Evolutionary conservation across 2,329 filamentous ascomycete species (phyloP).

Genomic region (Moelleriella libera): DNA sequence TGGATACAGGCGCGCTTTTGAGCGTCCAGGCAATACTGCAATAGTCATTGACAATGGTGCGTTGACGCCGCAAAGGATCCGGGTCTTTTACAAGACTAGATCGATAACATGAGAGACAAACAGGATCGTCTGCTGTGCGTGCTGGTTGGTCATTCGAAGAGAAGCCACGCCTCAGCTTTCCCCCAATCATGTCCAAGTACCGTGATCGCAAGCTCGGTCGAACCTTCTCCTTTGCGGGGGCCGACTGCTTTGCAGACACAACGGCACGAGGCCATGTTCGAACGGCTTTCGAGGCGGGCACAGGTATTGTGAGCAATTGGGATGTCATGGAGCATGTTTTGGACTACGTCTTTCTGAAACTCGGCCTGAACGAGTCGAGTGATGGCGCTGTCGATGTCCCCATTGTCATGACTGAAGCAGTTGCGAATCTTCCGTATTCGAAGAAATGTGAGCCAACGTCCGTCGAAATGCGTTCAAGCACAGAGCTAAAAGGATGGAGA

Average conservation of each 20-base stretch:
- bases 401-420: slow-evolving; percentile 88
- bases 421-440: slow-evolving; percentile 82
- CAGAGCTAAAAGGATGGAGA: slow-evolving; percentile 7
- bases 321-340: slow-evolving; percentile 91
- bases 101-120: background rate
- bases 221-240: slow-evolving; percentile 83
- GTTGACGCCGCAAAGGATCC: slow-evolving; percentile 3
- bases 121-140: slow-evolving; percentile 77
- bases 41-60: slow-evolving; percentile 98
- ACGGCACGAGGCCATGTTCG: slow-evolving; percentile 83
- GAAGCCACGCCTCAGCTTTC: slow-evolving; percentile 63
- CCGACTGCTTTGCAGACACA: slow-evolving; percentile 88
- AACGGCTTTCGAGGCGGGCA: slow-evolving; percentile 80
- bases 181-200: slow-evolving; percentile 89
- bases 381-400: slow-evolving; percentile 69
- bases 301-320: slow-evolving; percentile 91
- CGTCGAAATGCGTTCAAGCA: background rate
- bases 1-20: slow-evolving; percentile 55
- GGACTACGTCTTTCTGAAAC: slow-evolving; percentile 88
- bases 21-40: slow-evolving; percentile 46
- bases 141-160: slow-evolving; percentile 93
- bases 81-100: no score
- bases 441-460: slow-evolving; percentile 54
- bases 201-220: slow-evolving; percentile 86
- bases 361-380: slow-evolving; percentile 61